Evolutionary conservation across 352 stramenopile genomes (phyloP), one percentile per base, ranked within the genome.

Genomic region (Peronosclerospora sorghi): DNA sequence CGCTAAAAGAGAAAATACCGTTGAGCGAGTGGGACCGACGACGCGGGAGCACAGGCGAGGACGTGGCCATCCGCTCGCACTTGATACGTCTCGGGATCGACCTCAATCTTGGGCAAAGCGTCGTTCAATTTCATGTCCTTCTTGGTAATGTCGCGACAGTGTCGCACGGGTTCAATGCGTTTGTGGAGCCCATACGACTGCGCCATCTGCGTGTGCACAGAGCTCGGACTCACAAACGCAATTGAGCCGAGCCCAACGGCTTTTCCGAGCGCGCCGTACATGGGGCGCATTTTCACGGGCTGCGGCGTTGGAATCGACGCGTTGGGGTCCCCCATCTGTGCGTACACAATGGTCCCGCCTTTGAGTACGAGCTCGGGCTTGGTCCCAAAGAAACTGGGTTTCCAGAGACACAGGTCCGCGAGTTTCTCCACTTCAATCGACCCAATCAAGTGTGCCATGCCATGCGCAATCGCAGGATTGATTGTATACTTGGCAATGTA

Each of bases 401-500:
- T 96, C 94, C 94, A 98, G 13, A 98, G 60, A 4, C 86, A 77
- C 2, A 98, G 67, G 63, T 98, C 95, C 1, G 94, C 95, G 10
- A 97, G 68, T 62, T 98, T 98, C 34, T 59, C 62, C 20, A 65
- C 50, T 67, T 98, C 93, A 17, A 98, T 63, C 5, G 83, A 97
- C 7, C 95, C 95, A 39, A 98, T 94, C 38, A 96, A 41, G 59
- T 97, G 79, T n/a, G 72, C 74, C 84, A 98, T 97, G 5, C 95
- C 95, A 62, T 98, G 95, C 1, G 94, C 87, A 45, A 98, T 95
- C 24, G 89, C 89, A 13, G 95, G 94, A 56, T 98, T 98, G 61
- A 98, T 97, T 35, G 95, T 98, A 70, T 98, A 98, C 61, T 98
- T 98, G 23, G 95, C 87, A 35, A 98, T 56, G 68, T 98, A 98